Evolutionary conservation across 2,329 filamentous ascomycete genomes (phyloP).

Genomic region (Passalora sequoiae): DNA sequence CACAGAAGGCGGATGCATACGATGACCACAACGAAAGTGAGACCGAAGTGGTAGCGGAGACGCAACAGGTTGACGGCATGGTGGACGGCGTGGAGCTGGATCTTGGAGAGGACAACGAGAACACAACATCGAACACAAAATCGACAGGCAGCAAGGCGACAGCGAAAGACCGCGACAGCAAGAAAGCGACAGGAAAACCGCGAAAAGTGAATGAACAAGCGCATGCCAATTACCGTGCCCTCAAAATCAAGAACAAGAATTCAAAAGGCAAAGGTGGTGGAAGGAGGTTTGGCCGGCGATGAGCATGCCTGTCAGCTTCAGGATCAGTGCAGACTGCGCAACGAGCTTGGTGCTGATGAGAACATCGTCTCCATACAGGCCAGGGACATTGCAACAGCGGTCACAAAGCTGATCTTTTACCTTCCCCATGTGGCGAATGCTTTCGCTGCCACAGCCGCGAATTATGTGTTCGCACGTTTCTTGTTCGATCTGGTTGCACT

Average conservation of each 20-base stretch:
- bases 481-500: slow-evolving; percentile 35
- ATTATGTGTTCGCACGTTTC: slow-evolving; percentile 32
- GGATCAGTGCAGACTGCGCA: slow-evolving; percentile 36
- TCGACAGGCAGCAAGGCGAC: slow-evolving; percentile 6
- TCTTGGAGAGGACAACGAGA: slow-evolving; percentile 4
- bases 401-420: slow-evolving; percentile 35
- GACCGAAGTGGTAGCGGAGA: slow-evolving; percentile 20
- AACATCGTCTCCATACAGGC: slow-evolving; percentile 36
- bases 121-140: background rate
- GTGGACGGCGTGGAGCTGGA: slow-evolving; percentile 1
- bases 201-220: slow-evolving; percentile 44
- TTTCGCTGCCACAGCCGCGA: slow-evolving; percentile 35
- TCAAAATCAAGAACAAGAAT: slow-evolving; percentile 50
- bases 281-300: slow-evolving; percentile 31
- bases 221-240: slow-evolving; percentile 45
- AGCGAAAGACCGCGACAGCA: no score
- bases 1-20: slow-evolving; percentile 27
- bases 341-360: slow-evolving; percentile 35
- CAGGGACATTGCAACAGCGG: slow-evolving; percentile 34
- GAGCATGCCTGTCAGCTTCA: slow-evolving; percentile 37
- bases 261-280: slow-evolving; percentile 41
- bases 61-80: slow-evolving; percentile 4
- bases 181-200: slow-evolving; percentile 37
- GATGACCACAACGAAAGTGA: slow-evolving; percentile 12
- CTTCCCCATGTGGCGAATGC: slow-evolving; percentile 38